Evolutionary conservation across 352 stramenopile species (phyloP).

Genomic region (Pythium sukuiense): DNA sequence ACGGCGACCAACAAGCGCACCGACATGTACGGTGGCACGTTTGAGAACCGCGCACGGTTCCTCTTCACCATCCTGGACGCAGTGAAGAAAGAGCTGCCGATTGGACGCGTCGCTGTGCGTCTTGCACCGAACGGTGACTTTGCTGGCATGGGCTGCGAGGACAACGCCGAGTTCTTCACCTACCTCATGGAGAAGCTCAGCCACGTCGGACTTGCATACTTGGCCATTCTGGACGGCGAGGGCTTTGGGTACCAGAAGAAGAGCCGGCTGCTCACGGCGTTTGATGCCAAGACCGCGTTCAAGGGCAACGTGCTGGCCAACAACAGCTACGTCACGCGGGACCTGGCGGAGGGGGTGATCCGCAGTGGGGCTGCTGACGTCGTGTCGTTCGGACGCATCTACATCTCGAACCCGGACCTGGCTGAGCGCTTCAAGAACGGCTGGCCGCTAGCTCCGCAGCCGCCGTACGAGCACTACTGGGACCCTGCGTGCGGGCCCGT

Average conservation of each 20-base stretch:
- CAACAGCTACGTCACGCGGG: conserved; percentile 33
- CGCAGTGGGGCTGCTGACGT: conserved; percentile 22
- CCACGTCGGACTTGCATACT: conserved; percentile 37
- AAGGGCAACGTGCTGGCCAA: conserved; percentile 42
- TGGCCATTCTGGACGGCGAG: conserved; percentile 49
- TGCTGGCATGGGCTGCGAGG: conserved; percentile 37
- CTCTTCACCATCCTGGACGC: conserved; percentile 50
- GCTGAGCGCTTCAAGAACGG: conserved; percentile 27
- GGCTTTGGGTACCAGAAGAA: conserved; percentile 48
- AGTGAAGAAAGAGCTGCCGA: conserved; percentile 8
- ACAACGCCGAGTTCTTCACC: conserved; percentile 42
- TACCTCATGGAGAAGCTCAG: conserved; percentile 37
- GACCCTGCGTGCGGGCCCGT: neutral
- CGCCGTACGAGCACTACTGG: conserved; percentile 5
- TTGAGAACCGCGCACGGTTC: conserved; percentile 64
- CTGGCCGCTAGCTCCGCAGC: conserved; percentile 28
- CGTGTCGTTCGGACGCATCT: conserved; percentile 36
- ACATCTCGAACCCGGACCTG: conserved; percentile 46
- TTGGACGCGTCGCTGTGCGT: conserved; percentile 12
- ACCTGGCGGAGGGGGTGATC: conserved; percentile 28
- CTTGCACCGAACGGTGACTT: conserved; percentile 36
- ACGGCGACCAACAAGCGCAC: conserved; percentile 55
- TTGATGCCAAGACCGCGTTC: conserved; percentile 34
- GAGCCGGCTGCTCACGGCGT: conserved; percentile 24
- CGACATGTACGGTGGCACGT: conserved; percentile 66